phyloP scores from a whole-genome alignment of 768 basidiomycete genomes.

The Tulasnella sp. region DNA sequence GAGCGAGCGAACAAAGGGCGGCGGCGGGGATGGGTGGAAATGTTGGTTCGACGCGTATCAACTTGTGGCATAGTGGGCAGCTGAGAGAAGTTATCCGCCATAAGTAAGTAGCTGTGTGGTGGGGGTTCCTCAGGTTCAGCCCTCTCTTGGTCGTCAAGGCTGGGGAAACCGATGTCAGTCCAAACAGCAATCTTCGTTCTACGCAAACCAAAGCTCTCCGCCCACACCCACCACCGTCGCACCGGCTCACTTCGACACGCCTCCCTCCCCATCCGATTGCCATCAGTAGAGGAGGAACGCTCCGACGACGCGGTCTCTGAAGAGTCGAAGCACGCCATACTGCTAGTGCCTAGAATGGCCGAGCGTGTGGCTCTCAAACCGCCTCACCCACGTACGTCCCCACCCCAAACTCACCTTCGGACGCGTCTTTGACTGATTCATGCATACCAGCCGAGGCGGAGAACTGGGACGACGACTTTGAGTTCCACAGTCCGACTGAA shows the following conservation, averaged over 20 bases:
- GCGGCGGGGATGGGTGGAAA: background rate
- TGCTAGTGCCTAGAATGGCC: background rate
- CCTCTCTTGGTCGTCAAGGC: background rate
- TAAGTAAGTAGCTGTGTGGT: background rate
- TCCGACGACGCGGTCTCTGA: background rate
- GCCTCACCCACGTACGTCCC: background rate
- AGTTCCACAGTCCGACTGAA: slow-evolving; percentile 45
- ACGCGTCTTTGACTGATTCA: background rate
- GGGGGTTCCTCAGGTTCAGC: background rate
- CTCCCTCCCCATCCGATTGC: background rate
- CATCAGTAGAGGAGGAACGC: slow-evolving; percentile 9
- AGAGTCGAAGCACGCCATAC: background rate
- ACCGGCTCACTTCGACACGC: background rate
- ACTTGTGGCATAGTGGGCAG: background rate
- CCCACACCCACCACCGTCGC: background rate
- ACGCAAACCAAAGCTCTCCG: background rate
- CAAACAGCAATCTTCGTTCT: slow-evolving; percentile 13
- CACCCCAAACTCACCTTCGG: background rate
- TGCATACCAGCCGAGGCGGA: slow-evolving; percentile 48
- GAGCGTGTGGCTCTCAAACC: slow-evolving; percentile 9
- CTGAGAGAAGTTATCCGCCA: background rate
- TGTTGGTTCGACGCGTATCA: background rate
- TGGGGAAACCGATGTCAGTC: background rate
- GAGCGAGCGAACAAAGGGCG: slow-evolving; percentile 1
- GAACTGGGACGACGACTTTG: slow-evolving; percentile 82